A percentile compares a stretch with the other conserved stretches of the same genome.
phyloP scores from a whole-genome alignment of 2,329 filamentous ascomycete genomes.

The Dryadomyces quercivorus region DNA sequence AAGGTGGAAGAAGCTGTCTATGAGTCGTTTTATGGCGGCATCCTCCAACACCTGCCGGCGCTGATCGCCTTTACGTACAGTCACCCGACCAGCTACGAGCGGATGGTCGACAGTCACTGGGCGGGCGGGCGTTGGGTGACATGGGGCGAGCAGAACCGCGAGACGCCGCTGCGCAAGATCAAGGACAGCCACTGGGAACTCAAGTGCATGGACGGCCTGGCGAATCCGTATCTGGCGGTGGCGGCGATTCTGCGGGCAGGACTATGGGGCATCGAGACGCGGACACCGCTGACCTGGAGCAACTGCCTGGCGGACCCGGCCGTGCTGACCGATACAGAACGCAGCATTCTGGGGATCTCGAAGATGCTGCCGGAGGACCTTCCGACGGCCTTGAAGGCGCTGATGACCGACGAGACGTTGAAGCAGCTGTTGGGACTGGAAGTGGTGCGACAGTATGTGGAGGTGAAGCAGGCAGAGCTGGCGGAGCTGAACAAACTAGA shows the following conservation, averaged over 20 bases:
- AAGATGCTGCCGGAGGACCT: constrained; percentile 42
- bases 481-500: constrained; percentile 36
- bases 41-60: constrained; percentile 53
- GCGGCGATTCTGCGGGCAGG: constrained; percentile 50
- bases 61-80: constrained; percentile 60
- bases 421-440: constrained; percentile 30
- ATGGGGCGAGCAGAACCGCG: constrained; percentile 75
- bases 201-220: constrained; percentile 64
- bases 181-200: constrained; percentile 62
- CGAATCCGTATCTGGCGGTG: constrained; percentile 64
- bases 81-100: constrained; percentile 54
- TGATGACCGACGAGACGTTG: constrained; percentile 37
- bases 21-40: constrained; percentile 58
- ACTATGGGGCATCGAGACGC: constrained; percentile 35
- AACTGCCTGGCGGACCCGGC: constrained; percentile 47
- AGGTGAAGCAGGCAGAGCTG: constrained; percentile 47
- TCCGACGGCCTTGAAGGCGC: constrained; percentile 37
- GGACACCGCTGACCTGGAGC: constrained; percentile 30
- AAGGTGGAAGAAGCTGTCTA: constrained; percentile 24
- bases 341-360: constrained; percentile 38
- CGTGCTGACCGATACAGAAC: constrained; percentile 30
- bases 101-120: constrained; percentile 59
- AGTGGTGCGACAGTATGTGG: constrained; percentile 43
- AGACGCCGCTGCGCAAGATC: constrained; percentile 60
- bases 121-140: constrained; percentile 66